phyloP scores from a whole-genome alignment of 2,329 filamentous ascomycete genomes.

The Xylariomycetidae sp. region DNA sequence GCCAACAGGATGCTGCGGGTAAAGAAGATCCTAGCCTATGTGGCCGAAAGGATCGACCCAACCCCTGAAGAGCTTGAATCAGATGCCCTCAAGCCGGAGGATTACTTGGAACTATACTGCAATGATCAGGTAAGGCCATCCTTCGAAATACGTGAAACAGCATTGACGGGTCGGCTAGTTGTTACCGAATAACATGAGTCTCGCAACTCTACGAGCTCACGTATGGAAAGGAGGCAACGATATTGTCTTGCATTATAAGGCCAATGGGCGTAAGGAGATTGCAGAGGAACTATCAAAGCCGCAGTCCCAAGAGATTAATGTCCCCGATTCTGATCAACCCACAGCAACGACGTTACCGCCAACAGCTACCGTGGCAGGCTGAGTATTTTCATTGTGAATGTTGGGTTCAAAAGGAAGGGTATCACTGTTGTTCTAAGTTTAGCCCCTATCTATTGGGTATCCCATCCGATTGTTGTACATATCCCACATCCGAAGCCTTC shows the following conservation, averaged over 20 bases:
- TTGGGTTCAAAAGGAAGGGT: no score
- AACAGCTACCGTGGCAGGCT: conserved; percentile 11
- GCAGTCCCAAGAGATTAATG: conserved; percentile 11
- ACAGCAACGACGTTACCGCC: conserved; percentile 9
- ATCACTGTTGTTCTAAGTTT: no score
- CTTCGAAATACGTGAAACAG: no score
- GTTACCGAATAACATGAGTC: conserved; percentile 77
- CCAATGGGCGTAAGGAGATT: conserved; percentile 76
- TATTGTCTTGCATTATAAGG: conserved; percentile 83
- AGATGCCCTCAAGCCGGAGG: conserved; percentile 69
- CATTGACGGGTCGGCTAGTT: conserved; percentile 45
- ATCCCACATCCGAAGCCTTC: no score
- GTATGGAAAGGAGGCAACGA: conserved; percentile 96
- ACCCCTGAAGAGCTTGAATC: conserved; percentile 55
- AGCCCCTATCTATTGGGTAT: no score
- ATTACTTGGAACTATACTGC: conserved; percentile 93
- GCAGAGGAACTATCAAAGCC: conserved; percentile 28
- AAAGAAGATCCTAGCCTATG: conserved; percentile 88
- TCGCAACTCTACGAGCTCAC: conserved; percentile 88
- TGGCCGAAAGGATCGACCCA: conserved; percentile 85
- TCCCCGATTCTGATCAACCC: conserved; percentile 10
- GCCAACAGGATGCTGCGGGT: conserved; percentile 95
- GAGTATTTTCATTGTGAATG: no score
- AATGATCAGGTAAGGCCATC: conserved; percentile 85
- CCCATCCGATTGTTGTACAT: no score